Evolutionary conservation across 805 yeast species (phyloP), one percentile per base, ranked within the genome.

Genomic region (Brettanomyces sp.): DNA sequence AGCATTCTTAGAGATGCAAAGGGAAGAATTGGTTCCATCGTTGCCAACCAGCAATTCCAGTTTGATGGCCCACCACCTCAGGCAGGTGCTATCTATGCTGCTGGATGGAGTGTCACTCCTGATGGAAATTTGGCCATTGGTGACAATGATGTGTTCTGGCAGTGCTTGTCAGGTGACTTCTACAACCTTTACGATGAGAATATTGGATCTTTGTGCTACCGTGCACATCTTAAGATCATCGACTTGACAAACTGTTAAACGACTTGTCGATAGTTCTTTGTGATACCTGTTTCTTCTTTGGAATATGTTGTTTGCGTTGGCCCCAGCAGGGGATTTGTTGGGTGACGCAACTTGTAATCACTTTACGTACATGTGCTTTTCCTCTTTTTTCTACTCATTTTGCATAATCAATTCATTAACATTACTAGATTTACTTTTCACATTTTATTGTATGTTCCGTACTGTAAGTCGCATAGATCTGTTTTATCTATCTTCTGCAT

Each of bases 51-150:
- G 66, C 82, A 77, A 65, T 76, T 77, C 76, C 82, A 77, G 65
- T 77, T 77, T 56, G 82, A 77, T 57, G 82, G 81, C 56, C 81
- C 81, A 44, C 77, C 79, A 63, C 81, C 81, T 52, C 82, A 77
- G 65, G 80, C 76, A 44, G 77, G 77, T 62, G 67, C 77, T 45
- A 70, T 71, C 49, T 69, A 71, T 56, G 77, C 78, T 55, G 72
- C 69, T 45, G 77, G 77, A 49, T 72, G 77, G 77, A 62, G 73
- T 46, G 67, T 73, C 52, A 56, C 69, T 45, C 52, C 58, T 42
- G 76, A 67, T 32, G 73, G 69, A 38, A 66, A 67, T 64, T 69
- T 76, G 58, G 73, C 78, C 45, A 63, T 76, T 53, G 81, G 80
- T 60, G 62, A 64, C 57, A 59, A 59, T 44, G 63, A 69, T 39